Base-by-base conservation (phyloP, 2,329 filamentous ascomycete genomes). In the Talaromyces sp. region DNA sequence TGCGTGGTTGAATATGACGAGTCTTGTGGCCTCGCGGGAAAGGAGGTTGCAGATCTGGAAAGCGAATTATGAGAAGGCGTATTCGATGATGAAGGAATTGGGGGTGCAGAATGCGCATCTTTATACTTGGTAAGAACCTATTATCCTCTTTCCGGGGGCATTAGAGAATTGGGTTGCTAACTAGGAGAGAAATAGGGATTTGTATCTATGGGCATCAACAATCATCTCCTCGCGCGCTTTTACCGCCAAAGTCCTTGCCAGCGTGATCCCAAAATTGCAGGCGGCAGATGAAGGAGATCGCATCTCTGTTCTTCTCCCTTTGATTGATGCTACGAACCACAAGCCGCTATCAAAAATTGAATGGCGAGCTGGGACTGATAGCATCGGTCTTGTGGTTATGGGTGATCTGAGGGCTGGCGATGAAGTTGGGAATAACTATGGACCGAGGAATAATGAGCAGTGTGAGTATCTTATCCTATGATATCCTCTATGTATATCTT, bases 251-350 rank as follows among this genome's bases (percentile, higher is more conserved):
- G 73, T 78, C 6, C 64, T 78, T 5, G 67, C 71, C 48, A 72
- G 71, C 21, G 68, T 69, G 11, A 62, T 73, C 25, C 62, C 68
- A 67, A 33, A 66, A 17, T 66, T 71, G 2, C 73, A 74, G 33
- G 77, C 78, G 52, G 69, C 73, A 5, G 68, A 78, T 3, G 83
- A 87, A 22, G 53, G 82, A 84, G 64, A 52, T 19, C 48, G 48
- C 10, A 86, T 89, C 59, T 87, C 86, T 1, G 79, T 90, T 7
- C 76, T 91, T 5, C 77, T 90, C 35, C 88, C 88, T 1, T 75
- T 90, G 3, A 81, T 89, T 58, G 88, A 91, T 67, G 78, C 91
- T 28, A 84, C 83, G 10, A 91, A 91, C 66, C 88, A 91, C 67
- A 81, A 82, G 53, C 85, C 86, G 50, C 73, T 80, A 19, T 80